phyloP scores from a whole-genome alignment of 139 green algal species.

The Picochlorum sp. region DNA sequence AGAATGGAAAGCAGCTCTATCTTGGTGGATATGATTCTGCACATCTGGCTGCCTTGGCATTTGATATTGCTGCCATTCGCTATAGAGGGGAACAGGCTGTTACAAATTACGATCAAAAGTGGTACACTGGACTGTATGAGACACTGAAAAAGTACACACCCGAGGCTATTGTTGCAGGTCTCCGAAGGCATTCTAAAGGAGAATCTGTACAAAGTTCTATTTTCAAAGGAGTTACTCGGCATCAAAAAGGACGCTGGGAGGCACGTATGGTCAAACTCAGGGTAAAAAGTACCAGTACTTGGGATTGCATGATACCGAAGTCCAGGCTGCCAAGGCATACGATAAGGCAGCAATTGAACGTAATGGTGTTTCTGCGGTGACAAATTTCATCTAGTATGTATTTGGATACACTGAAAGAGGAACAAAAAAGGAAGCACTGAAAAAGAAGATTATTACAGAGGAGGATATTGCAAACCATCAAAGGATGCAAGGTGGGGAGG shows the following conservation, averaged over 20 bases:
- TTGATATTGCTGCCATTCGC: conserved; percentile 8
- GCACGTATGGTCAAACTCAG: conserved; percentile 39
- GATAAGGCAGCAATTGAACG: conserved; percentile 49
- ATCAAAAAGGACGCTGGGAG: conserved; percentile 72
- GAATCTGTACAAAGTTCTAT: conserved; percentile 41
- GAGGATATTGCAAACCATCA: too few species aligned
- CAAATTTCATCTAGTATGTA: conserved; percentile 64
- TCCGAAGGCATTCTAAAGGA: conserved; percentile 26
- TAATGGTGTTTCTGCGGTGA: conserved; percentile 48
- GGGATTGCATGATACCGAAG: conserved; percentile 56
- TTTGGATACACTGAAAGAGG: conserved; percentile 29
- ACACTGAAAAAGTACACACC: background rate
- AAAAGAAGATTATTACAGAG: too few species aligned
- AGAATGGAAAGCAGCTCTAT: conserved; percentile 19
- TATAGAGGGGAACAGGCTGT: background rate
- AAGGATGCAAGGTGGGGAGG: too few species aligned
- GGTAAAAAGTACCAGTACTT: conserved; percentile 39
- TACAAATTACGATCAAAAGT: conserved; percentile 8
- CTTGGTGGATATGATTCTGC: conserved; percentile 11
- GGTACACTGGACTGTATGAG: background rate
- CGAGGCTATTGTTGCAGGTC: conserved; percentile 18
- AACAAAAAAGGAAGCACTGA: too few species aligned
- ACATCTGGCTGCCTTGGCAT: conserved; percentile 13
- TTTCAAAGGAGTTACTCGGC: conserved; percentile 61
- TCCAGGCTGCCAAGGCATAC: conserved; percentile 64